Base-by-base conservation (phyloP, 1,284 basidiomycete genomes). In the Kalmanozyma brasiliensis region DNA sequence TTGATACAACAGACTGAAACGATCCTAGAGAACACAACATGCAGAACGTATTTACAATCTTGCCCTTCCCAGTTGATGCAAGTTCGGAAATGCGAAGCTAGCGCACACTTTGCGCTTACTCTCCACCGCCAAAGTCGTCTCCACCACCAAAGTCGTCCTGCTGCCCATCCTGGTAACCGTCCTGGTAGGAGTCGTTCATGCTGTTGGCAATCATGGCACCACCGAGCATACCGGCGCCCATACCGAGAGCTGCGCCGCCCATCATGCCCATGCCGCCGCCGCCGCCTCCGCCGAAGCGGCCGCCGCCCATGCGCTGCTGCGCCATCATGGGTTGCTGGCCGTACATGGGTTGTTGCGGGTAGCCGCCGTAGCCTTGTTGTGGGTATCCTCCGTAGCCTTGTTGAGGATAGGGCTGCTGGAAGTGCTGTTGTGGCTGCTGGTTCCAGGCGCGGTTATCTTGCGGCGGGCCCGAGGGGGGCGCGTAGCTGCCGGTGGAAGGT, bases 151-250 rank as follows among this genome's bases (percentile, higher is more conserved):
- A 59, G 44, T 77, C 73, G 23, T 62, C 71, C 43, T 63, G 63
- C 22, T 35, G 53, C 17, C 63, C 79, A 46, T 81, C 68, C 41
- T 77, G 56, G 44, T 79, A 79, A 23, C 79, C 79, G 23, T 81
- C 73, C 41, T 72, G 52, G 44, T 81, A 81, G 5, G 76, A 57
- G 23, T 81, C 56, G 36, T 78, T 49, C 60, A 77, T 61, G 52
- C 55, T 64, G 56, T 80, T 30, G 11, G 75, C 61, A 35, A 70
- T 24, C 11, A 77, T 22, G 2, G 73, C 75, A 43, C 75, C 75
- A 19, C 75, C 75, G n/a, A 77, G 57, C 51, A 74, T 47, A 52
- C 78, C 78, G 24, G 73, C 62, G 44, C 78, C 77, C n/a, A 72
- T 19, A 48, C 68, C 72, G 19, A 76, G 64, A 16, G 69, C 62